These are phyloP conservation scores for Trichophaea hybrida DNA, from an alignment of 2,329 filamentous ascomycete genomes.

Conservation along the genomic window DNA sequence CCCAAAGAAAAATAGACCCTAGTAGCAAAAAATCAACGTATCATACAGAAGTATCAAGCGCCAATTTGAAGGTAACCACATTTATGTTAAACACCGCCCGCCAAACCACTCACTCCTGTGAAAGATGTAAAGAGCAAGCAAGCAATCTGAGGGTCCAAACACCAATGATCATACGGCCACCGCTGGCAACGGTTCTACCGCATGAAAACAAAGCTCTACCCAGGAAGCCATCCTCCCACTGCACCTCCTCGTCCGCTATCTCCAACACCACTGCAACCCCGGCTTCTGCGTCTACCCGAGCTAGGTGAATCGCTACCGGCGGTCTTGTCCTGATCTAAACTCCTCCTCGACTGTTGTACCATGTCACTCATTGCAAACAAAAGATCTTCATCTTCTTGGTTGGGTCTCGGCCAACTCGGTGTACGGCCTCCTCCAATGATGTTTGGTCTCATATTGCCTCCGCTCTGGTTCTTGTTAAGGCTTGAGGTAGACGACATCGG, in stretches of 20 bases:
- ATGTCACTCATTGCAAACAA: conserved; percentile 28
- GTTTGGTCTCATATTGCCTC: conserved; percentile 3
- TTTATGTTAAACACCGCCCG: conserved; percentile 3
- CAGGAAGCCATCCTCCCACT: conserved; percentile 10
- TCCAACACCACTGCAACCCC: conserved; percentile 4
- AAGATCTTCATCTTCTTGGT: conserved; percentile 24
- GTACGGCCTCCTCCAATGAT: conserved; percentile 20
- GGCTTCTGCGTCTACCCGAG: conserved; percentile 8
- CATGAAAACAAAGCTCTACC: conserved; percentile 5
- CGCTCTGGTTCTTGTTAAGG: not conserved
- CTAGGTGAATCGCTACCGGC: conserved; percentile 14
- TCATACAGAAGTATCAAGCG: not conserved
- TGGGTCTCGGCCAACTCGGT: conserved; percentile 20
- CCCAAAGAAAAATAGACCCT: conserved; percentile 13
- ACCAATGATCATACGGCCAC: not conserved
- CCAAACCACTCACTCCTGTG: conserved; percentile 2
- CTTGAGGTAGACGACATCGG: conserved; percentile 11
- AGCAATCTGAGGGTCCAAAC: not conserved
- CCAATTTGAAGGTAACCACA: conserved; percentile 9
- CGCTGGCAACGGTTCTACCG: conserved; percentile 15
- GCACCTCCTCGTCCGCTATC: conserved; percentile 6
- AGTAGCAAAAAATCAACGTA: conserved; percentile 2
- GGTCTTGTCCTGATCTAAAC: conserved; percentile 14
- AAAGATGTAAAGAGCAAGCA: not conserved
- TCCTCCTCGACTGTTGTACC: conserved; percentile 21